A percentile compares a stretch with the other conserved stretches of the same genome.
These are phyloP conservation scores for Pleurotus pulmonarius DNA, from an alignment of 768 basidiomycete species.

Conservation along the genomic window DNA sequence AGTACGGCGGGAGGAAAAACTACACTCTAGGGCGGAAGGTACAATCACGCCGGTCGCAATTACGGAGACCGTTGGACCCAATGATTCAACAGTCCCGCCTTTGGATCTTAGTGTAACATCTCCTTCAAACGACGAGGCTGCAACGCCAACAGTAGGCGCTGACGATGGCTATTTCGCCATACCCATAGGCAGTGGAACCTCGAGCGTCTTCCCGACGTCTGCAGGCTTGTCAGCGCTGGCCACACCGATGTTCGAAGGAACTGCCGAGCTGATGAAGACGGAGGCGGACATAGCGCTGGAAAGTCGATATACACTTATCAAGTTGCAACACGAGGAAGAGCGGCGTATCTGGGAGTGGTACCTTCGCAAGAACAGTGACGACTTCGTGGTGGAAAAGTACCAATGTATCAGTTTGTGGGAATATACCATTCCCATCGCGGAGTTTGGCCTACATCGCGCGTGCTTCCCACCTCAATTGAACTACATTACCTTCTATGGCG, in stretches of 20 bases:
- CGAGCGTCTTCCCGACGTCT: constrained; percentile 5
- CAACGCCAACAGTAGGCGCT: constrained; percentile 23
- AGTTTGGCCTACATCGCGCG: constrained; percentile 62
- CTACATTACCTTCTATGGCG: constrained; percentile 86
- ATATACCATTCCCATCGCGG: constrained; percentile 72
- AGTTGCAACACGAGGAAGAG: constrained; percentile 84
- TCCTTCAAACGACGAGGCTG: constrained; percentile 22
- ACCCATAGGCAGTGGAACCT: constrained; percentile 11
- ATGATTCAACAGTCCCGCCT: constrained; percentile 30
- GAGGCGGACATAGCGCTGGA: constrained; percentile 69
- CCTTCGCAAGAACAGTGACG: constrained; percentile 77
- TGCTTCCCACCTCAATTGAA: constrained; percentile 74
- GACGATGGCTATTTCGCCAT: constrained; percentile 38
- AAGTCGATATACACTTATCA: constrained; percentile 64
- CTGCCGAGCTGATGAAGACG: constrained; percentile 51
- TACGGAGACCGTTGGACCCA: not conserved
- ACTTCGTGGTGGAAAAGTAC: constrained; percentile 89
- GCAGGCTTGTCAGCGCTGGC: constrained; percentile 22
- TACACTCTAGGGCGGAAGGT: constrained; percentile 36
- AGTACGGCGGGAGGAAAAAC: constrained; percentile 68
- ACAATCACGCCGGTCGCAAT: constrained; percentile 23
- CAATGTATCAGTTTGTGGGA: constrained; percentile 83
- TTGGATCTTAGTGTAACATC: constrained; percentile 31
- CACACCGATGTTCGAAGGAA: constrained; percentile 25
- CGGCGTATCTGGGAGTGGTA: constrained; percentile 96